Evolutionary conservation across 1,284 basidiomycete species (phyloP).

Genomic region (Malassezia pachydermatis): DNA sequence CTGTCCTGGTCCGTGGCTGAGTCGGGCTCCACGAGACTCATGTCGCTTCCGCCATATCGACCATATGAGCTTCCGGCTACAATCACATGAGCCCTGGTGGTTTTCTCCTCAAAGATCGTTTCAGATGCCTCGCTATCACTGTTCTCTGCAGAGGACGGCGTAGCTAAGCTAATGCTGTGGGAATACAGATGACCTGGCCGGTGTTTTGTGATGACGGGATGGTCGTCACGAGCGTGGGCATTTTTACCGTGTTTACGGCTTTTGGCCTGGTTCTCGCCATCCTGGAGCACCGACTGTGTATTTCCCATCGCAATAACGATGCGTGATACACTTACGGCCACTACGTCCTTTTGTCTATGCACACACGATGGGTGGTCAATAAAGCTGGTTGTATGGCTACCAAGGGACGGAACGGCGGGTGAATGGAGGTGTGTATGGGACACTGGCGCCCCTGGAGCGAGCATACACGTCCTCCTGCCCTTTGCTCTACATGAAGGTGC

Average conservation of each 20-base stretch:
- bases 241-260: too few relatives aligned
- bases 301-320: constrained; percentile 18
- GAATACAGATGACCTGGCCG: constrained; percentile 16
- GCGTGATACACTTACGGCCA: too few relatives aligned
- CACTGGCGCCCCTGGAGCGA: background rate
- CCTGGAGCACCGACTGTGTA: constrained; percentile 6
- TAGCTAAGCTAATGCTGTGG: constrained; percentile 14
- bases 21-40: background rate
- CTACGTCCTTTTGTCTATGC: background rate
- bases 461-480: background rate
- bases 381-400: too few relatives aligned
- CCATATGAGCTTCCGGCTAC: background rate
- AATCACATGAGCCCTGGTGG: background rate
- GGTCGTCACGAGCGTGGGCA: background rate
- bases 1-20: background rate
- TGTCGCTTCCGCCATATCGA: constrained; percentile 1
- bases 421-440: constrained; percentile 4
- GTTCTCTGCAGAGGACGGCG: too few relatives aligned
- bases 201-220: constrained; percentile 10
- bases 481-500: constrained; percentile 45
- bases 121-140: background rate
- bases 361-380: background rate
- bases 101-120: background rate
- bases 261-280: background rate
- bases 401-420: too few relatives aligned